Evolutionary conservation across 1,284 basidiomycete species (phyloP).

Genomic region (Bjerkandera adusta): DNA sequence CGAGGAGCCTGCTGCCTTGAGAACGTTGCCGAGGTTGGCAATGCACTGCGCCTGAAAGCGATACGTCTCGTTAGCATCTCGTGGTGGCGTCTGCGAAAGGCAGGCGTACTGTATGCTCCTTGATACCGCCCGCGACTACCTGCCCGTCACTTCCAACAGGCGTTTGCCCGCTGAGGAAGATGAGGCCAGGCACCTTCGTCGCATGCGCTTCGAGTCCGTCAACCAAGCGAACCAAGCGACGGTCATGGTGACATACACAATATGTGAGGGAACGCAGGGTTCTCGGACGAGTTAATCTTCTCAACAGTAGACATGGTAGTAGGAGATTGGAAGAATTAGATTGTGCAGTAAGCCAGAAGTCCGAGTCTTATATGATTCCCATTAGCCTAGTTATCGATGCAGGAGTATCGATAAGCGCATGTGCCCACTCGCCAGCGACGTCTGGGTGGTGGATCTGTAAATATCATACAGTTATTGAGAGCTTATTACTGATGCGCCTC

Average conservation of each 20-base stretch:
- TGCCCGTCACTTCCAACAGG: constrained; percentile 46
- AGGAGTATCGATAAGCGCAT: no score
- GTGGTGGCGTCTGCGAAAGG: not conserved
- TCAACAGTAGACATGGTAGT: constrained; percentile 40
- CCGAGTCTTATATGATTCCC: no score
- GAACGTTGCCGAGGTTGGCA: constrained; percentile 48
- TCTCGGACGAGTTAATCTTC: constrained; percentile 48
- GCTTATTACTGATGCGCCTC: no score
- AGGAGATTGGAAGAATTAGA: not conserved
- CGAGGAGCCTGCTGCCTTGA: constrained; percentile 49
- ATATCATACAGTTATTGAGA: no score
- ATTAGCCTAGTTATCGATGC: no score
- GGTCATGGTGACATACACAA: constrained; percentile 38
- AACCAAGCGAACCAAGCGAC: not conserved
- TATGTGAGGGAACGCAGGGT: constrained; percentile 41
- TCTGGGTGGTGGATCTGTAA: no score
- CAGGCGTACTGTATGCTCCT: constrained; percentile 50
- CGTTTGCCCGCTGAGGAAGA: constrained; percentile 59
- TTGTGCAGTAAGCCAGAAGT: no score
- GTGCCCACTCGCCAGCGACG: no score
- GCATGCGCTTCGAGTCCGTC: constrained; percentile 42
- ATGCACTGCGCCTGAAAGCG: constrained; percentile 56
- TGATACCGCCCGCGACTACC: constrained; percentile 49
- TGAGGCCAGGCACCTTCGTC: constrained; percentile 51
- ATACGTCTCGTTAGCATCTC: constrained; percentile 3